phyloP scores from a whole-genome alignment of 2,329 filamentous ascomycete species.

The Penicillium aurantiogriseum region DNA sequence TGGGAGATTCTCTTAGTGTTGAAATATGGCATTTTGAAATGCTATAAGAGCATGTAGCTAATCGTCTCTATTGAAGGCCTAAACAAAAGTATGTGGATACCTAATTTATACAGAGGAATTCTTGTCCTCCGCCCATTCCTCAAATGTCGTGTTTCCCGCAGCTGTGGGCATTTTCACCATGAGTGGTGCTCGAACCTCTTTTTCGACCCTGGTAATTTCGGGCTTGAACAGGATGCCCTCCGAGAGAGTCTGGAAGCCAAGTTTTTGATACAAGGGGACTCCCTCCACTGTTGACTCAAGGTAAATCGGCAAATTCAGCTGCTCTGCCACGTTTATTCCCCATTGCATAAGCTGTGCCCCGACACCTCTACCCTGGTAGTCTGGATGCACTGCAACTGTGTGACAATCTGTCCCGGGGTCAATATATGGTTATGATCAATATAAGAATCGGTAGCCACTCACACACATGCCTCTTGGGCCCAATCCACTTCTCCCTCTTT shows the following conservation, averaged over 20 bases:
- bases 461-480: constrained; percentile 40
- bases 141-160: neutral
- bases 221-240: constrained; percentile 43
- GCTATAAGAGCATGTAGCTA: neutral
- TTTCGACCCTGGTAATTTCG: constrained; percentile 22
- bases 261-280: constrained; percentile 46
- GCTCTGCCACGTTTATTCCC: constrained; percentile 34
- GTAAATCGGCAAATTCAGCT: constrained; percentile 45
- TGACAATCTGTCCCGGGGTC: constrained; percentile 26
- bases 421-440: neutral
- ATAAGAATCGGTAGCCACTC: constrained; percentile 20
- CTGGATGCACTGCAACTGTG: constrained; percentile 48
- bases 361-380: constrained; percentile 43
- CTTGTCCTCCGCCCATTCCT: constrained; percentile 3
- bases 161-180: constrained; percentile 44
- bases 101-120: neutral
- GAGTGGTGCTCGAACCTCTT: constrained; percentile 42
- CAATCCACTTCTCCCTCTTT: constrained; percentile 23
- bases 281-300: constrained; percentile 49
- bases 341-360: constrained; percentile 46
- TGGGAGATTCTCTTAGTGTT: neutral
- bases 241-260: constrained; percentile 41
- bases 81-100: neutral
- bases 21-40: neutral
- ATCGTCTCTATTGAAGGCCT: neutral